A percentile compares a stretch with the other conserved stretches of the same genome.
Evolutionary conservation across 495 filamentous ascomycete species (phyloP).

Genomic region (Mytilinidion resinicola): DNA sequence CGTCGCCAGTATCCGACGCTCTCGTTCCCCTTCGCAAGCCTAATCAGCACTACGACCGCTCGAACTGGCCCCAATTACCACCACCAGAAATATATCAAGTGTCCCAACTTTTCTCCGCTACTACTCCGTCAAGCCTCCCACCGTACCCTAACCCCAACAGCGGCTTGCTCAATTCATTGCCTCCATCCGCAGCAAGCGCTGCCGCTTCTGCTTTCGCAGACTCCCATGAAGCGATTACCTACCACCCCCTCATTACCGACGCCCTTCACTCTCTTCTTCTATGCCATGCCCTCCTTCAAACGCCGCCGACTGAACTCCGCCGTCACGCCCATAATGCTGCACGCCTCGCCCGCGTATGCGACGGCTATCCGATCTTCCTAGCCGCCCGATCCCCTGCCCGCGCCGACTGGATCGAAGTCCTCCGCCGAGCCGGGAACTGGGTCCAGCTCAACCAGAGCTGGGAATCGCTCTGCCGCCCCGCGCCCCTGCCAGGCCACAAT

Average conservation of each 20-base stretch:
- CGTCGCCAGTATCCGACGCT: constrained; percentile 24
- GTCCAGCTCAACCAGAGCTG: constrained; percentile 55
- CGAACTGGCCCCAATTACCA: constrained; percentile 34
- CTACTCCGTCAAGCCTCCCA: constrained; percentile 34
- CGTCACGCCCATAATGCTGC: constrained; percentile 75
- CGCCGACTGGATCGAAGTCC: constrained; percentile 71
- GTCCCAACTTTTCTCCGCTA: constrained; percentile 35
- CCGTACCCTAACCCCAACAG: constrained; percentile 24
- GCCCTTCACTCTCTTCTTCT: constrained; percentile 69
- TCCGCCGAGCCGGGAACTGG: constrained; percentile 60
- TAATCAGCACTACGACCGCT: constrained; percentile 20
- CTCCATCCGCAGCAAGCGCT: constrained; percentile 14
- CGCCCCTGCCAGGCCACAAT: constrained; percentile 48
- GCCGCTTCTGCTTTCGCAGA: constrained; percentile 36
- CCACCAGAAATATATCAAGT: constrained; percentile 37
- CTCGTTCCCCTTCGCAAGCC: constrained; percentile 31
- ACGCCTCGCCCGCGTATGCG: constrained; percentile 62
- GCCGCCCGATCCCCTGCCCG: constrained; percentile 64
- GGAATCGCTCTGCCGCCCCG: constrained; percentile 65
- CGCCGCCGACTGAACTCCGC: constrained; percentile 62
- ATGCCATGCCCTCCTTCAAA: constrained; percentile 67
- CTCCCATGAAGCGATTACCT: constrained; percentile 62
- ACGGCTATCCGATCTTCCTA: constrained; percentile 75
- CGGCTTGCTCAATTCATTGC: not conserved
- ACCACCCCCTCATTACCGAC: constrained; percentile 70